A percentile compares a stretch with the other conserved stretches of the same genome.
phyloP scores from a whole-genome alignment of 306 rosid genomes.

The Ammopiptanthus mongolicus region DNA sequence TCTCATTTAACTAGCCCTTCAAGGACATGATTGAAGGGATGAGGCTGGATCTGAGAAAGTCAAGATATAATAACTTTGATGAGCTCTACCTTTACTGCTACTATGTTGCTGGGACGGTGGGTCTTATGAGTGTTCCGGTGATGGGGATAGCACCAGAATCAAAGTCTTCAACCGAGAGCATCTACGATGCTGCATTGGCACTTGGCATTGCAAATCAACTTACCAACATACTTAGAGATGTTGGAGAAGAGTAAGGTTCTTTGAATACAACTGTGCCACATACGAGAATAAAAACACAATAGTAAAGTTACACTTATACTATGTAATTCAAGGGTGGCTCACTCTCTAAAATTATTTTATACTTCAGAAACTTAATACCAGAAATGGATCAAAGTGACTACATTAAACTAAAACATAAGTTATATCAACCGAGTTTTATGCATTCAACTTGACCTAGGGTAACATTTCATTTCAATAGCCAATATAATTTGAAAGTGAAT shows the following conservation, averaged over 20 bases:
- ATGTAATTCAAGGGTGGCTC: background rate
- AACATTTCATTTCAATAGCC: background rate
- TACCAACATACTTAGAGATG: conserved; percentile 65
- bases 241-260: conserved; percentile 86
- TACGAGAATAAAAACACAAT: background rate
- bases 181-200: conserved; percentile 60
- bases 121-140: conserved; percentile 67
- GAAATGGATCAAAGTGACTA: too few relatives aligned
- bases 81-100: conserved; percentile 66
- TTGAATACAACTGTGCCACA: background rate
- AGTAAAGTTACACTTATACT: background rate
- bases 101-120: conserved; percentile 69
- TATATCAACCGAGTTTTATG: background rate
- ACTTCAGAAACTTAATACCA: too few relatives aligned
- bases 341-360: too few relatives aligned
- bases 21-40: conserved; percentile 97
- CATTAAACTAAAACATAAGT: too few relatives aligned
- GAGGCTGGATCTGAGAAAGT: conserved; percentile 80
- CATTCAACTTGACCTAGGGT: background rate
- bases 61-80: conserved; percentile 68
- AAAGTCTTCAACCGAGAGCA: conserved; percentile 59
- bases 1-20: conserved; percentile 65
- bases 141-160: conserved; percentile 65
- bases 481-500: background rate
- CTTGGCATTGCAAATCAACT: conserved; percentile 62